Conservation (phyloP, 768 basidiomycete species). For the Pleurotus sapidus region DNA sequence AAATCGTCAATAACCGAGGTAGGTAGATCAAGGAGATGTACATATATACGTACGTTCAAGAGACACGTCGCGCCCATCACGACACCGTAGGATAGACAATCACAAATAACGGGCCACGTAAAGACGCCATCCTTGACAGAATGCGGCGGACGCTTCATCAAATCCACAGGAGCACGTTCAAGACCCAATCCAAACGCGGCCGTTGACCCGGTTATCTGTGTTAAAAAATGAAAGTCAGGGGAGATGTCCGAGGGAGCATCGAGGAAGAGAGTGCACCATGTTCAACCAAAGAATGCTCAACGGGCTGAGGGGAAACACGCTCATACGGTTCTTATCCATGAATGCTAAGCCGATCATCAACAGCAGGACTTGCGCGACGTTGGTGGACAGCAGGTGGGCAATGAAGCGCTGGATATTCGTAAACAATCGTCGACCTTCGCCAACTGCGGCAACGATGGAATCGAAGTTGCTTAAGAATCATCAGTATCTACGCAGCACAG, state of each 20-base stretch:
- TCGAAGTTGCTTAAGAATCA: conserved; percentile 43
- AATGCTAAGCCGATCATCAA: conserved; percentile 57
- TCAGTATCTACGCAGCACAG: neutral
- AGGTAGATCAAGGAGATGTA: neutral
- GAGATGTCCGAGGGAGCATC: neutral
- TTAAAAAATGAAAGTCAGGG: neutral
- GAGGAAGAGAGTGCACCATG: conserved; percentile 29
- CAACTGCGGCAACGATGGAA: conserved; percentile 55
- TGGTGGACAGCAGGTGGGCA: conserved; percentile 49
- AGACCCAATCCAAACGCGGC: conserved; percentile 56
- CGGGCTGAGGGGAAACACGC: conserved; percentile 57
- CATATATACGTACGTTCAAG: conserved; percentile 23
- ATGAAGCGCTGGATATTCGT: conserved; percentile 57
- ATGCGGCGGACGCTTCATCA: conserved; percentile 47
- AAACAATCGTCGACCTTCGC: conserved; percentile 56
- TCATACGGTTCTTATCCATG: conserved; percentile 40
- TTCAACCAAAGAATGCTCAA: conserved; percentile 52
- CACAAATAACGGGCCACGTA: conserved; percentile 34
- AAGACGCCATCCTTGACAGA: conserved; percentile 33
- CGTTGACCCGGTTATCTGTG: conserved; percentile 39
- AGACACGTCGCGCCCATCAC: conserved; percentile 33
- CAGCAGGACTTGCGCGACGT: conserved; percentile 53
- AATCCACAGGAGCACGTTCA: conserved; percentile 44
- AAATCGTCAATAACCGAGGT: neutral
- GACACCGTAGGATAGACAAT: conserved; percentile 33